A percentile compares a stretch with the other conserved stretches of the same genome.
Evolutionary conservation across 139 green algal species (phyloP).

Genomic region (Asterochloris sp.): DNA sequence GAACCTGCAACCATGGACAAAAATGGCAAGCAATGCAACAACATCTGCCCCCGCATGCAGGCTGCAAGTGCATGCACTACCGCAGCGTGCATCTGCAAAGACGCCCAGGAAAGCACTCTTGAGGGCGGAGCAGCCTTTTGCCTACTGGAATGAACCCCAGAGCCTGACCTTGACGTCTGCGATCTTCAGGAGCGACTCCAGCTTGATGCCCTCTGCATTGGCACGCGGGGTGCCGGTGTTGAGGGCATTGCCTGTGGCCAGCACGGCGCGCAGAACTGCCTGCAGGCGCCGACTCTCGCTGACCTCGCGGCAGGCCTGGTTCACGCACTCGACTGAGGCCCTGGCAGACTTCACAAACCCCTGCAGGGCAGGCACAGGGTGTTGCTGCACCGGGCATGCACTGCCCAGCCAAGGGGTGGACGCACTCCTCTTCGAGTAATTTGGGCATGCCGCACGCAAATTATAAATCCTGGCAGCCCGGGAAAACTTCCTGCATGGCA

Average conservation of each 20-base stretch:
- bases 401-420: background rate
- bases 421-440: background rate
- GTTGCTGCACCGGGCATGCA: background rate
- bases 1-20: no score
- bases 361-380: constrained; percentile 4
- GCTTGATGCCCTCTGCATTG: constrained; percentile 52
- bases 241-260: constrained; percentile 66
- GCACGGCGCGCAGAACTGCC: constrained; percentile 46
- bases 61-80: no score
- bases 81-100: no score
- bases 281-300: constrained; percentile 14
- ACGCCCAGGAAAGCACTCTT: no score
- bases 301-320: constrained; percentile 19
- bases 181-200: constrained; percentile 66
- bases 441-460: no score
- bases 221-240: constrained; percentile 62
- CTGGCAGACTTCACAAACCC: constrained; percentile 7
- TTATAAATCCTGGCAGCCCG: no score
- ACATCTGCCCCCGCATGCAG: no score
- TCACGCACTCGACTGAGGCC: constrained; percentile 17
- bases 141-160: background rate
- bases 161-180: constrained; percentile 53
- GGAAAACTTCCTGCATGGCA: no score
- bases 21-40: no score
- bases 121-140: no score